These are phyloP conservation scores for Tetraselmis striata DNA, from an alignment of 139 green algal species.

Conservation along the genomic window DNA sequence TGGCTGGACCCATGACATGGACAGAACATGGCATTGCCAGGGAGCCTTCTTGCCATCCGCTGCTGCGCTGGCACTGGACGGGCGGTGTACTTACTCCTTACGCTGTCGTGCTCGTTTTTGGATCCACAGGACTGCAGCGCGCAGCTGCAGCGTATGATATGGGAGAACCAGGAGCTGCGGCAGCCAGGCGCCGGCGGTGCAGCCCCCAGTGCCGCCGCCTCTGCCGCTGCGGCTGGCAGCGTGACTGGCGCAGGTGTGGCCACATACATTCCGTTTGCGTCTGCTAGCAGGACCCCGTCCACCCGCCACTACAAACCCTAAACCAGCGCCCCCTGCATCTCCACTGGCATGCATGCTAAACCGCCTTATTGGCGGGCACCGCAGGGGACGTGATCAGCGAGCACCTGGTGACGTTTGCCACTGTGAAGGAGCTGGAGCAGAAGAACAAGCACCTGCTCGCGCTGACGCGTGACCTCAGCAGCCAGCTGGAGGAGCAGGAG, in stretches of 20 bases:
- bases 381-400: constrained; percentile 33
- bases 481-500: constrained; percentile 23
- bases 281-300: no score
- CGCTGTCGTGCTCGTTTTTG: no score
- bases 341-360: no score
- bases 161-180: constrained; percentile 5
- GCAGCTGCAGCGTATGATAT: constrained; percentile 7
- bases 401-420: constrained; percentile 30
- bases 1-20: no score
- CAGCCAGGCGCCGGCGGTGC: neutral
- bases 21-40: no score
- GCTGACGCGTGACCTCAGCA: constrained; percentile 34
- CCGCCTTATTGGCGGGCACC: constrained; percentile 11
- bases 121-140: neutral
- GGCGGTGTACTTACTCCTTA: no score
- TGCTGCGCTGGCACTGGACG: no score
- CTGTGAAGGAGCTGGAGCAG: constrained; percentile 39
- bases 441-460: constrained; percentile 39
- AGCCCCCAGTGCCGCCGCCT: neutral
- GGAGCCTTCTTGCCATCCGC: no score
- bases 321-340: no score
- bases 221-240: neutral
- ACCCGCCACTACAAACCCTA: no score
- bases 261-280: no score
- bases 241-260: neutral